These are phyloP conservation scores for Xylaria cubensis DNA, from an alignment of 495 filamentous ascomycete species.

Conservation along the genomic window DNA sequence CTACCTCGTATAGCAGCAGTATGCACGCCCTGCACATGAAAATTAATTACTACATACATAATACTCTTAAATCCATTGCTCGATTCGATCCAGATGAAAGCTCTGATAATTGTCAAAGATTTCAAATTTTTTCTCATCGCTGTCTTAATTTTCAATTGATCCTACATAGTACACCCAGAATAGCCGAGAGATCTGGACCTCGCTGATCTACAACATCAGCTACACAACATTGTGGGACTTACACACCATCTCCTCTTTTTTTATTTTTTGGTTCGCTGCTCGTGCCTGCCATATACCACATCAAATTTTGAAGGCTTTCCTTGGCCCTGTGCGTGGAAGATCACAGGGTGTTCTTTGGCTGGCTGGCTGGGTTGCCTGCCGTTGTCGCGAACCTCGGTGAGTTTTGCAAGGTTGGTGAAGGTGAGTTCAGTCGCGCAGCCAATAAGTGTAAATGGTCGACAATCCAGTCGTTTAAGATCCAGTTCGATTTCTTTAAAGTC, in stretches of 20 bases:
- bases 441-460: not conserved
- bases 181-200: constrained; percentile 23
- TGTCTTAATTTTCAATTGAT: constrained; percentile 15
- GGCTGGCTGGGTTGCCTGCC: not conserved
- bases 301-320: not conserved
- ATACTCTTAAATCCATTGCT: not conserved
- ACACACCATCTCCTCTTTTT: constrained; percentile 7
- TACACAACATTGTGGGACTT: constrained; percentile 18
- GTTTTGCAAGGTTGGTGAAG: not conserved
- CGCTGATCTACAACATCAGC: constrained; percentile 16
- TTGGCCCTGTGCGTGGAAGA: constrained; percentile 1
- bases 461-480: not conserved
- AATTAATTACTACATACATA: not conserved
- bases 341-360: not conserved
- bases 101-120: not conserved
- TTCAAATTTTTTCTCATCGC: constrained; percentile 13
- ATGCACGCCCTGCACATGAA: not conserved
- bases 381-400: not conserved
- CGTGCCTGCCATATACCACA: not conserved
- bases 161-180: constrained; percentile 9
- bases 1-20: not conserved
- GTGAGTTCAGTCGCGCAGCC: not conserved
- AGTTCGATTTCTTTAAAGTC: not conserved
- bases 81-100: not conserved
- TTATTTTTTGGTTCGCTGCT: not conserved